phyloP scores from a whole-genome alignment of 495 filamentous ascomycete genomes.

The Penicillium crystallinum region DNA sequence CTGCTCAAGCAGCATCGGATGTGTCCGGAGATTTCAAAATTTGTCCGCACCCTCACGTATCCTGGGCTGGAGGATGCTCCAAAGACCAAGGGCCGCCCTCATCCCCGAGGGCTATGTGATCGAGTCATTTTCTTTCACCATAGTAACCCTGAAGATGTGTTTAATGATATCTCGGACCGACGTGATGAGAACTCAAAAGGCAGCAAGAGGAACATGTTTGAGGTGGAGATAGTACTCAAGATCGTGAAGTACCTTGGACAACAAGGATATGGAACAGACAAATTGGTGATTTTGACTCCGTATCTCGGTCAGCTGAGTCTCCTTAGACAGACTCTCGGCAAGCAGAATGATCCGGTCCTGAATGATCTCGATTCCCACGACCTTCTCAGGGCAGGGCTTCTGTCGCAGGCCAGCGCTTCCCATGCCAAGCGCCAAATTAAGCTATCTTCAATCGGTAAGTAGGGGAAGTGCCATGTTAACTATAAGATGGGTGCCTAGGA shows the following conservation, averaged over 20 bases:
- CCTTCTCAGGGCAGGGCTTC: slow-evolving; percentile 58
- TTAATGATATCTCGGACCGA: slow-evolving; percentile 40
- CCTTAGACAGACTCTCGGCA: slow-evolving; percentile 48
- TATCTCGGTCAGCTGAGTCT: slow-evolving; percentile 66
- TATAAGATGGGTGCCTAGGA: not conserved
- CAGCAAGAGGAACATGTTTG: slow-evolving; percentile 62
- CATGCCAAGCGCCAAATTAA: slow-evolving; percentile 47
- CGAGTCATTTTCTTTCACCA: slow-evolving; percentile 67
- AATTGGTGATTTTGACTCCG: slow-evolving; percentile 68
- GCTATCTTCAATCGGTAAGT: slow-evolving; percentile 62
- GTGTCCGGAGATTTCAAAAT: slow-evolving; percentile 60
- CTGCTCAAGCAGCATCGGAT: slow-evolving; percentile 65
- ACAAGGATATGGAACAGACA: slow-evolving; percentile 65
- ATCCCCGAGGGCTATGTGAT: slow-evolving; percentile 54
- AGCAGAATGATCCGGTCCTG: slow-evolving; percentile 55
- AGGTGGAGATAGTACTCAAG: slow-evolving; percentile 62
- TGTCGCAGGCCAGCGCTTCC: slow-evolving; percentile 50
- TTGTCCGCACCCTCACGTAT: slow-evolving; percentile 59
- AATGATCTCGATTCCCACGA: slow-evolving; percentile 69
- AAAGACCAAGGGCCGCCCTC: slow-evolving; percentile 45
- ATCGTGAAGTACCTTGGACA: slow-evolving; percentile 68
- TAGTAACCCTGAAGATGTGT: slow-evolving; percentile 41
- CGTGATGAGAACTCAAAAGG: slow-evolving; percentile 43
- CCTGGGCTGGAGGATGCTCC: slow-evolving; percentile 56
- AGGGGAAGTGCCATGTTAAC: not conserved